These are phyloP conservation scores for Fraxinus paxiana DNA, from an alignment of 305 asterid genomes.

Conservation along the genomic window DNA sequence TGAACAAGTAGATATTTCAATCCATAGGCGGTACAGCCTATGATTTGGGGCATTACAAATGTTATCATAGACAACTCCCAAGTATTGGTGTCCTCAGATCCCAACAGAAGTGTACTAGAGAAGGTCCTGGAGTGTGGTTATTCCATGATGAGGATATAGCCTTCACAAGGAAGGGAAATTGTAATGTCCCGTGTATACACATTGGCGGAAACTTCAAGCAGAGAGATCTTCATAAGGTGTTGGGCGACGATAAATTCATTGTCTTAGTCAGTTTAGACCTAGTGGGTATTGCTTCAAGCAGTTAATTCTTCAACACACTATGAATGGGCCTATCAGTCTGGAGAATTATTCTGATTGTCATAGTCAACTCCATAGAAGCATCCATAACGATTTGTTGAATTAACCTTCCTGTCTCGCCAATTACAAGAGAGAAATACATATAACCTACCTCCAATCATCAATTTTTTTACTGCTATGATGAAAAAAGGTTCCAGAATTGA, in stretches of 20 bases:
- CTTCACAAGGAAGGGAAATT: neutral
- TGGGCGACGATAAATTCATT: neutral
- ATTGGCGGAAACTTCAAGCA: neutral
- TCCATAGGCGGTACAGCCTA: neutral
- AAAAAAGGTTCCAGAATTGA: neutral
- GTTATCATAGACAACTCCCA: slow-evolving; percentile 2
- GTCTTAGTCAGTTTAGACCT: neutral
- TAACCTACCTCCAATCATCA: neutral
- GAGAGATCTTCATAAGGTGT: neutral
- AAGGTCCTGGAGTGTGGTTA: neutral
- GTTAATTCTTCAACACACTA: neutral
- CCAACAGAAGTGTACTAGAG: neutral
- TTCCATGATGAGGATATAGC: neutral
- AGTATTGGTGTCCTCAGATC: neutral
- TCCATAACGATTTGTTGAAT: neutral
- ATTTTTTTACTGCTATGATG: neutral
- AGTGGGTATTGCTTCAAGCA: neutral
- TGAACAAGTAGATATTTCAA: neutral
- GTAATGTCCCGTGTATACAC: neutral
- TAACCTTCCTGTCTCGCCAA: neutral
- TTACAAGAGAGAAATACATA: neutral
- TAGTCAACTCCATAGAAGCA: neutral
- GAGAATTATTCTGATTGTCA: neutral
- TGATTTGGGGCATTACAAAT: neutral
- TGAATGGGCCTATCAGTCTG: neutral